These are phyloP conservation scores for Paramecium tetraurelia DNA, from an alignment of 73 alveolate genomes.

Conservation along the genomic window DNA sequence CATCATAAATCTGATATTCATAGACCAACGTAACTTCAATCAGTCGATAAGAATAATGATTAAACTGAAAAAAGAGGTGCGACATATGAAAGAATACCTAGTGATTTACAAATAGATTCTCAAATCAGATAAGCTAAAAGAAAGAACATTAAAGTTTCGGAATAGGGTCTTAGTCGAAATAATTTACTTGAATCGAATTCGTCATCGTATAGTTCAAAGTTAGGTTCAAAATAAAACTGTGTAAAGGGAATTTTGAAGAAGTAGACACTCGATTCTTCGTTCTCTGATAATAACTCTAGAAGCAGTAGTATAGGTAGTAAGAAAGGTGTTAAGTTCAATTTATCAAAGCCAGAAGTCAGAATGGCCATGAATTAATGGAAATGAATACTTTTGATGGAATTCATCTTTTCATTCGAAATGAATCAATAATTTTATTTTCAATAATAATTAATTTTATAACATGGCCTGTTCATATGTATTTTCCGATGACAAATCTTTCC, in stretches of 20 bases:
- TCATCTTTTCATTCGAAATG: neutral
- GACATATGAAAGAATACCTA: neutral
- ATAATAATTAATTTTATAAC: neutral
- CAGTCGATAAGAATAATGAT: neutral
- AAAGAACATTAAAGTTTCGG: neutral
- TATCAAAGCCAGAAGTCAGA: neutral
- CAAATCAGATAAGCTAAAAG: neutral
- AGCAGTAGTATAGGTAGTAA: neutral
- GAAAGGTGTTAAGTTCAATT: neutral
- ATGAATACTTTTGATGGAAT: neutral
- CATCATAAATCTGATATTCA: conserved; percentile 8
- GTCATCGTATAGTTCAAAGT: neutral
- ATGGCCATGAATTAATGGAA: neutral
- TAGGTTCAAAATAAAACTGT: neutral
- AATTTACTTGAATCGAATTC: neutral
- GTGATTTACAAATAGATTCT: neutral
- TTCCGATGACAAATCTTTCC: neutral
- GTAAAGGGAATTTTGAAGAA: neutral
- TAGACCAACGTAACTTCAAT: neutral
- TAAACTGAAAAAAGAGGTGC: neutral
- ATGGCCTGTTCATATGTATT: conserved; percentile 24
- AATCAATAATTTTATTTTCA: neutral
- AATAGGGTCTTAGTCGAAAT: neutral
- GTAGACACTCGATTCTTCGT: neutral
- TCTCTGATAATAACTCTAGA: neutral